Evolutionary conservation across 2,329 filamentous ascomycete genomes (phyloP).

Genomic region (Clarireedia monteithiana): DNA sequence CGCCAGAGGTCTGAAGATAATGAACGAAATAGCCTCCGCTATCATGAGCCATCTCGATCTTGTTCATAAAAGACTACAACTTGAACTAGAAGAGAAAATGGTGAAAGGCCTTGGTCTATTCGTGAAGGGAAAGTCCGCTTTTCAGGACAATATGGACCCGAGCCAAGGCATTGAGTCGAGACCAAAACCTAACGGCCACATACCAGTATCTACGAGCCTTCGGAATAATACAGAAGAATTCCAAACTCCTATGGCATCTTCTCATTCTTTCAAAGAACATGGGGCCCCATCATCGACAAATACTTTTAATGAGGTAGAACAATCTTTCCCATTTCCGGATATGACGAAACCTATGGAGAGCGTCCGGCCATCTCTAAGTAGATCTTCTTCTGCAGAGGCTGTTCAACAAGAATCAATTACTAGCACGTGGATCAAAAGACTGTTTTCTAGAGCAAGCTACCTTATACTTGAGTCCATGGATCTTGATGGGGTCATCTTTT

Average conservation of each 20-base stretch:
- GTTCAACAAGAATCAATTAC: conserved; percentile 1
- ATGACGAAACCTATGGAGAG: not conserved
- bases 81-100: conserved; percentile 43
- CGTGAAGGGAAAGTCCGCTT: conserved; percentile 38
- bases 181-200: not conserved
- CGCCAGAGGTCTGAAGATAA: conserved; percentile 39
- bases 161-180: not conserved
- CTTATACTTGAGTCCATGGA: conserved; percentile 16
- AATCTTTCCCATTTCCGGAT: not conserved
- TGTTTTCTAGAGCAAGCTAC: conserved; percentile 17
- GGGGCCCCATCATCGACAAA: not conserved
- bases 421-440: conserved; percentile 2
- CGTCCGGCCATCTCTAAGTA: not conserved
- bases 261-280: not conserved
- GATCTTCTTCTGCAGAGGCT: not conserved
- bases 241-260: not conserved
- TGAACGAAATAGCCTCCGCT: conserved; percentile 47
- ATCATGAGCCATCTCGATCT: conserved; percentile 54
- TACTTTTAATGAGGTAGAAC: not conserved
- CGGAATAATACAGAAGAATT: not conserved
- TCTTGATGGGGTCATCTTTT: conserved; percentile 18
- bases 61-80: conserved; percentile 42
- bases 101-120: conserved; percentile 44
- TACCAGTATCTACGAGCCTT: not conserved
- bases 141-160: conserved; percentile 11